Base-by-base conservation (phyloP, 495 filamentous ascomycete genomes). In the Talaromyces nanjingensis region DNA sequence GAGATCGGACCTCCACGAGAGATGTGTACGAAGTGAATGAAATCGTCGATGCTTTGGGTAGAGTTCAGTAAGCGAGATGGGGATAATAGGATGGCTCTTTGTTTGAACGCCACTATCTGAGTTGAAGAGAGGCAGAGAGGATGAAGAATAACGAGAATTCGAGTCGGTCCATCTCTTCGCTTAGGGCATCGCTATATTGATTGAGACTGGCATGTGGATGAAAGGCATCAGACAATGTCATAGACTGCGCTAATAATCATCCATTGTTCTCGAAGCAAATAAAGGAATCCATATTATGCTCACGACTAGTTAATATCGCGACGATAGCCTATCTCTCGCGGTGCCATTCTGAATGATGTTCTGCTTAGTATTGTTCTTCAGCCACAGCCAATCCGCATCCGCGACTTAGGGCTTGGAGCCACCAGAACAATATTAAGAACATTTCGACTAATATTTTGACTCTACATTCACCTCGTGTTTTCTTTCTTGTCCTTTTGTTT, bases 391-490 rank as follows among this genome's bases (percentile, higher is more conserved):
- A 59, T 59, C 56, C 56, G 31, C 56, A 37, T 16, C 31, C 56
- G 53, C 31, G 56, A 20, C 16, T 59, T 59, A 59, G 56, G 56
- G 31, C 56, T 37, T 59, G 56, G 56, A 59, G 56, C 56, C 56
- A 59, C 56, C 56, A 69, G 53, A 67, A 69, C 68, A 69, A 69
- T 69, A 65, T 22, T 22, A 67, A 60, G 55, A 9, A 33, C 34
- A 59, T 52, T 60, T 22, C 52, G 24, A 22, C 52, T 29, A 55
- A 20, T 49, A 20, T 42, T 42, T 16, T 37, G 45, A 22, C 16
- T n/a, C 49, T 22, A 27, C 18, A 22, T 52, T 53, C 7, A 53
- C 18, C 22, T 8, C 49, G 49, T 14, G n/a, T 53, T 22, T 22
- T 55, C 52, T 55, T 55, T 55, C 22, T 55, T 24, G 7, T 53